These are phyloP conservation scores for Aurifilum marmelostoma DNA, from an alignment of 2,329 filamentous ascomycete species.

Conservation along the genomic window DNA sequence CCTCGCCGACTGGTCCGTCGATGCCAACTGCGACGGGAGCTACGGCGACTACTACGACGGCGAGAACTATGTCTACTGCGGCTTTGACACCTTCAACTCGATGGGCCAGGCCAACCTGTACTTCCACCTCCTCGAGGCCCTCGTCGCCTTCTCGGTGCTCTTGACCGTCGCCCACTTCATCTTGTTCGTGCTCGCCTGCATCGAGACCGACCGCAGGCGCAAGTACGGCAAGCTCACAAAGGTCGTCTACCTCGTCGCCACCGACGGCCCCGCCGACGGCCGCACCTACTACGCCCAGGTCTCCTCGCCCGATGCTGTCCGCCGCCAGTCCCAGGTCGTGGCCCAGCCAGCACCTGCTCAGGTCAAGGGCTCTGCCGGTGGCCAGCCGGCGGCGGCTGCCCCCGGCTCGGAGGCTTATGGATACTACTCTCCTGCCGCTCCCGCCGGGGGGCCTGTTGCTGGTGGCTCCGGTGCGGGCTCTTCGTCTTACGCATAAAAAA, in stretches of 20 bases:
- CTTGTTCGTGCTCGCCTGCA: slow-evolving; percentile 31
- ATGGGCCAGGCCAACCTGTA: slow-evolving; percentile 8
- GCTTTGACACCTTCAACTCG: slow-evolving; percentile 22
- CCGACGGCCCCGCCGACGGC: slow-evolving; percentile 15
- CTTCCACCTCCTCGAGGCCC: slow-evolving; percentile 28
- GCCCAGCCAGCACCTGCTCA: background rate
- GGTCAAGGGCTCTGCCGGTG: background rate
- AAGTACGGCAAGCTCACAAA: slow-evolving; percentile 17
- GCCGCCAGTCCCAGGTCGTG: background rate
- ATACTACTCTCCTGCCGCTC: background rate
- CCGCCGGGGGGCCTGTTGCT: background rate
- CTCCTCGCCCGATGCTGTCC: background rate
- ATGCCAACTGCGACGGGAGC: slow-evolving; percentile 27
- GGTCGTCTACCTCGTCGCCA: slow-evolving; percentile 25
- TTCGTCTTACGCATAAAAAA: background rate
- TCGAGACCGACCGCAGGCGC: slow-evolving; percentile 31
- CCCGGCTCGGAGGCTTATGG: background rate
- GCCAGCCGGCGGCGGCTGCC: background rate
- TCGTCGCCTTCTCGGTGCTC: slow-evolving; percentile 31
- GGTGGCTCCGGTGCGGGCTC: background rate
- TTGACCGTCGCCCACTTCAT: slow-evolving; percentile 27
- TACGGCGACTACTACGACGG: slow-evolving; percentile 18
- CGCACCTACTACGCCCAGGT: slow-evolving; percentile 18
- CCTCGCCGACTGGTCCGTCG: slow-evolving; percentile 34
- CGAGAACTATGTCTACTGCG: slow-evolving; percentile 29